These are phyloP conservation scores for Dillenia suffruticosa DNA, from an alignment of 164 flowering plant genomes.

Conservation along the genomic window DNA sequence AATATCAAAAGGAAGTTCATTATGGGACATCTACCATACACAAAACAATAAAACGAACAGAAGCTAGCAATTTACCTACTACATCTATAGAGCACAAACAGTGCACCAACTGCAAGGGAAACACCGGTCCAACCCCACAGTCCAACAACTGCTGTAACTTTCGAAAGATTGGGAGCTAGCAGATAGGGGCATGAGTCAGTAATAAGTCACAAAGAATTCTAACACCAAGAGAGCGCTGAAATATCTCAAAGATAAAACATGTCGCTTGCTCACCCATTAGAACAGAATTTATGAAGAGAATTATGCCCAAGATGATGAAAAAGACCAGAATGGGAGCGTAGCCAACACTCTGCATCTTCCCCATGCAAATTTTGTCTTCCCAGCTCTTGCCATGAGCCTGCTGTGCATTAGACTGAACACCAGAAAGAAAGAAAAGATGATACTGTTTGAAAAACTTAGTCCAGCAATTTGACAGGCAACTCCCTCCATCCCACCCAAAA, in stretches of 20 bases:
- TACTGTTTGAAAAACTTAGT: slow-evolving; percentile 2
- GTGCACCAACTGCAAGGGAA: slow-evolving; percentile 55
- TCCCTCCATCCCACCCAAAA: too few species aligned
- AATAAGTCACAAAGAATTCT: slow-evolving; percentile 5
- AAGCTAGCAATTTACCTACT: slow-evolving; percentile 58
- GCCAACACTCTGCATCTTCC: slow-evolving; percentile 45
- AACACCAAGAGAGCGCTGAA: not conserved
- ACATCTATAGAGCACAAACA: slow-evolving; percentile 75
- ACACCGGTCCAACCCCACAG: slow-evolving; percentile 91
- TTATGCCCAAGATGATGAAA: slow-evolving; percentile 27
- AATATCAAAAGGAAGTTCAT: not conserved
- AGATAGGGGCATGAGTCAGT: slow-evolving; percentile 11
- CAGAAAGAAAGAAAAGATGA: slow-evolving; percentile 3
- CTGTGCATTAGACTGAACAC: slow-evolving; percentile 64
- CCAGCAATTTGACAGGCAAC: too few species aligned
- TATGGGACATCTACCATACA: not conserved
- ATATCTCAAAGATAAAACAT: too few species aligned
- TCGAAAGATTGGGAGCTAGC: slow-evolving; percentile 65
- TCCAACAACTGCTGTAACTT: slow-evolving; percentile 84
- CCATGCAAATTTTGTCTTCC: slow-evolving; percentile 35
- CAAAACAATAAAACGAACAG: not conserved
- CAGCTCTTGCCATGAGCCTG: slow-evolving; percentile 33
- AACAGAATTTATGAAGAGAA: slow-evolving; percentile 81
- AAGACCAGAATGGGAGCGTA: slow-evolving; percentile 75
- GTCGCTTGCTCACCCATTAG: slow-evolving; percentile 46